phyloP scores from a whole-genome alignment of 208 protist genomes.

The Acanthamoeba sp. region DNA sequence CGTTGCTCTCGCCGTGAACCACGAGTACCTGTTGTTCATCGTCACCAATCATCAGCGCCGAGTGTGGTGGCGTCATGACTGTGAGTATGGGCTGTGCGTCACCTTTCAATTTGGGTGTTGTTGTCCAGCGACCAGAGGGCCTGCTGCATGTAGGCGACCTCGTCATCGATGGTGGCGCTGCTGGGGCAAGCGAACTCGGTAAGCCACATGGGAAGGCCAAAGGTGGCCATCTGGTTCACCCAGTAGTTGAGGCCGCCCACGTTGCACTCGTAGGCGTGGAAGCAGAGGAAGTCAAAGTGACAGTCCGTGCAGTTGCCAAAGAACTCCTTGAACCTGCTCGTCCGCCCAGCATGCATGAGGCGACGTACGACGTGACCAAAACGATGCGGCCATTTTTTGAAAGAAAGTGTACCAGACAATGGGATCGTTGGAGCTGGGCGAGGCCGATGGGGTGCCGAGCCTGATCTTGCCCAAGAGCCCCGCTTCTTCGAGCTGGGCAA shows the following conservation, averaged over 20 bases:
- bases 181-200: background rate
- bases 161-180: background rate
- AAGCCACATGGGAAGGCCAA: background rate
- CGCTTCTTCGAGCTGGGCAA: background rate
- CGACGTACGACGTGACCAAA: background rate
- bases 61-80: background rate
- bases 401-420: background rate
- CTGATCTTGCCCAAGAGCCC: background rate
- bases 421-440: background rate
- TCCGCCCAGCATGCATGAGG: no score
- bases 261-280: background rate
- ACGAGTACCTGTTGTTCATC: background rate
- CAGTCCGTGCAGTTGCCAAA: constrained; percentile 32
- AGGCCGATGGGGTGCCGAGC: constrained; percentile 1
- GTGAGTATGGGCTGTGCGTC: background rate
- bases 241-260: constrained; percentile 28
- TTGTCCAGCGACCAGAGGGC: constrained; percentile 10
- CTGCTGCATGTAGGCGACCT: background rate
- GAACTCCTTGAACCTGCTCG: background rate
- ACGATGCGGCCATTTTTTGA: no score
- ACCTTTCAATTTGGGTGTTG: constrained; percentile 15
- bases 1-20: background rate
- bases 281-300: constrained; percentile 10
- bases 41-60: background rate
- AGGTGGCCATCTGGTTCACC: background rate